Percentiles rank a stretch among this genome's conserved stretches.
These are phyloP conservation scores for Aegle marmelos DNA, from an alignment of 345 rosid genomes.

Conservation along the genomic window DNA sequence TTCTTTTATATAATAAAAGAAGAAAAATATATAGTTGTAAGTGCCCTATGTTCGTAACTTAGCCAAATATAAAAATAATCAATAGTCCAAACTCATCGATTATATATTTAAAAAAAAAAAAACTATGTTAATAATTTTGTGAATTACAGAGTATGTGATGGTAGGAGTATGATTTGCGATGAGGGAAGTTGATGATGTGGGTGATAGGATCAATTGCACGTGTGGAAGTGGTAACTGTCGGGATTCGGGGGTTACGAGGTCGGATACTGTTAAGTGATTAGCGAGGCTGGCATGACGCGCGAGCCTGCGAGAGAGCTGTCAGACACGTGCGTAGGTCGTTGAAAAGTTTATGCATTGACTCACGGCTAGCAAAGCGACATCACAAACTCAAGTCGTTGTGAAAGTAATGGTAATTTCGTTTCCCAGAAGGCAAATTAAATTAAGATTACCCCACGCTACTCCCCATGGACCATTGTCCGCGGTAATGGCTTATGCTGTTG, in stretches of 20 bases:
- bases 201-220: neutral
- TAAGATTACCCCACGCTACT: too few species aligned
- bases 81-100: too few species aligned
- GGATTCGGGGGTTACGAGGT: constrained; percentile 45
- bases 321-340: constrained; percentile 44
- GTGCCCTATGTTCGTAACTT: too few species aligned
- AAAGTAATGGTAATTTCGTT: neutral
- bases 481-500: neutral
- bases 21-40: too few species aligned
- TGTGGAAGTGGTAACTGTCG: constrained; percentile 12
- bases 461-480: too few species aligned
- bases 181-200: neutral
- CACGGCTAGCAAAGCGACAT: constrained; percentile 24
- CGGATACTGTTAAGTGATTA: neutral
- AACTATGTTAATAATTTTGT: too few species aligned
- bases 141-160: too few species aligned
- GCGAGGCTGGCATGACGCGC: constrained; percentile 5
- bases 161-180: too few species aligned
- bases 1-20: too few species aligned
- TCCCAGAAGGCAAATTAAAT: neutral
- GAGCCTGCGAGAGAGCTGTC: constrained; percentile 47
- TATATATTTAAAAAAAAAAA: too few species aligned
- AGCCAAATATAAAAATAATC: too few species aligned
- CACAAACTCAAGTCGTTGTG: neutral
- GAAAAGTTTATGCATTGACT: constrained; percentile 15